Percentiles rank a stretch among this genome's conserved stretches.
These are phyloP conservation scores for Colletotrichum eremochloae DNA, from an alignment of 2,329 filamentous ascomycete species.

Conservation along the genomic window DNA sequence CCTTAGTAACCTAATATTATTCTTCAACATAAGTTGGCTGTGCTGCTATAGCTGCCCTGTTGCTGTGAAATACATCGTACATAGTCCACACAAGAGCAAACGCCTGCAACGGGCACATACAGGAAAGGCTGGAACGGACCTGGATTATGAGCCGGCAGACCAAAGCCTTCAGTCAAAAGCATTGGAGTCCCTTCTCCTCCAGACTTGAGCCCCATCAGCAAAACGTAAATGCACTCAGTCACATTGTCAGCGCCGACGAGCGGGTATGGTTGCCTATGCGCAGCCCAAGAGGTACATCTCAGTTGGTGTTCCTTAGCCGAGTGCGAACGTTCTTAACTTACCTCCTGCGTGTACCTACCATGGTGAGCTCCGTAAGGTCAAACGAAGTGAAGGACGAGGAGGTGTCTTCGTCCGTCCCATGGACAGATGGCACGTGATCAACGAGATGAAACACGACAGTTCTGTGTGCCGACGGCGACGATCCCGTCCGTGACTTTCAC, in stretches of 20 bases:
- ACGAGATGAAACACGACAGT: slow-evolving; percentile 37
- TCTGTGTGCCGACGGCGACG: slow-evolving; percentile 26
- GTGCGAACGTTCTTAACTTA: neutral
- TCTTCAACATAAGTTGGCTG: neutral
- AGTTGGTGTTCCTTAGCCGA: neutral
- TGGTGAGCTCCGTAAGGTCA: slow-evolving; percentile 7
- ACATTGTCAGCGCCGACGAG: neutral
- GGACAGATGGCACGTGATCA: slow-evolving; percentile 31
- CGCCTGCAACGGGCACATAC: neutral
- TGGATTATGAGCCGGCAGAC: neutral
- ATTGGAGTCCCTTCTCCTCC: neutral
- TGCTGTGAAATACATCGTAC: neutral
- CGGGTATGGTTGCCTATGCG: too few species aligned
- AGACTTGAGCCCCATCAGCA: neutral
- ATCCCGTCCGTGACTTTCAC: slow-evolving; percentile 8
- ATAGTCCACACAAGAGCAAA: neutral
- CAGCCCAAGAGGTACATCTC: neutral
- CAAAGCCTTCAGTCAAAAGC: neutral
- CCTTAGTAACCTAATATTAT: neutral
- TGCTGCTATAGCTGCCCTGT: neutral
- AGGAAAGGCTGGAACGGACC: neutral
- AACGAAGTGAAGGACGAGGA: neutral
- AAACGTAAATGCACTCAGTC: neutral
- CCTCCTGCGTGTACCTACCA: neutral
- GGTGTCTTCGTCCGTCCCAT: slow-evolving; percentile 9